phyloP scores from a whole-genome alignment of 306 rosid genomes.

The Vicia villosa region DNA sequence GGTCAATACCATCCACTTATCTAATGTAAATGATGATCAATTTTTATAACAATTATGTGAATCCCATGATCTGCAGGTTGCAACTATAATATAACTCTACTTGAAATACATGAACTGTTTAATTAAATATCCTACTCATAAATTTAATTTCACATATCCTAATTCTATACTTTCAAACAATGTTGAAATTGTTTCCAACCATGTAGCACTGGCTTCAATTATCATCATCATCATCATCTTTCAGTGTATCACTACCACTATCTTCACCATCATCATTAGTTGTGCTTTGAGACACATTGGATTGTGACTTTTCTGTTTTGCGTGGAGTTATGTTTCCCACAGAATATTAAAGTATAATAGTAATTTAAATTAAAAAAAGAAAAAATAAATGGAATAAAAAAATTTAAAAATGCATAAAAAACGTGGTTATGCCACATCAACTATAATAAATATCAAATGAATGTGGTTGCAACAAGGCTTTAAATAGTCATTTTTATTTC shows the following conservation, averaged over 20 bases:
- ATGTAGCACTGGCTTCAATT: slow-evolving; percentile 88
- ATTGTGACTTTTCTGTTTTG: too few relatives aligned
- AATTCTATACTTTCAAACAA: slow-evolving; percentile 48
- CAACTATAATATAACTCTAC: slow-evolving; percentile 21
- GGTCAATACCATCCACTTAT: slow-evolving; percentile 1
- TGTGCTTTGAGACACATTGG: slow-evolving; percentile 19
- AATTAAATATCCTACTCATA: slow-evolving; percentile 7
- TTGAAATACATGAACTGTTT: neutral
- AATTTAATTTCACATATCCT: neutral
- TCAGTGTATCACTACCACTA: slow-evolving; percentile 35
- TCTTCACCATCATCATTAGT: slow-evolving; percentile 53
- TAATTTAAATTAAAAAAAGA: too few relatives aligned
- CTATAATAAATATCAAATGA: too few relatives aligned
- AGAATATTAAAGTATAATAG: too few relatives aligned
- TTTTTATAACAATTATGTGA: slow-evolving; percentile 21
- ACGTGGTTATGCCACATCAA: too few relatives aligned
- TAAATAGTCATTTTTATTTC: too few relatives aligned
- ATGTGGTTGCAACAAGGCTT: too few relatives aligned
- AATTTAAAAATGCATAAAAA: too few relatives aligned
- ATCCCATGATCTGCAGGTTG: neutral
- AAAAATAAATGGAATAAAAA: too few relatives aligned
- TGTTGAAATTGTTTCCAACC: slow-evolving; percentile 91
- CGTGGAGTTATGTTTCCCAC: too few relatives aligned
- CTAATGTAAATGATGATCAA: neutral
- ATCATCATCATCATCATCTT: slow-evolving; percentile 61